A percentile compares a stretch with the other conserved stretches of the same genome.
phyloP scores from a whole-genome alignment of 768 basidiomycete species.

The Boletellus ananas region DNA sequence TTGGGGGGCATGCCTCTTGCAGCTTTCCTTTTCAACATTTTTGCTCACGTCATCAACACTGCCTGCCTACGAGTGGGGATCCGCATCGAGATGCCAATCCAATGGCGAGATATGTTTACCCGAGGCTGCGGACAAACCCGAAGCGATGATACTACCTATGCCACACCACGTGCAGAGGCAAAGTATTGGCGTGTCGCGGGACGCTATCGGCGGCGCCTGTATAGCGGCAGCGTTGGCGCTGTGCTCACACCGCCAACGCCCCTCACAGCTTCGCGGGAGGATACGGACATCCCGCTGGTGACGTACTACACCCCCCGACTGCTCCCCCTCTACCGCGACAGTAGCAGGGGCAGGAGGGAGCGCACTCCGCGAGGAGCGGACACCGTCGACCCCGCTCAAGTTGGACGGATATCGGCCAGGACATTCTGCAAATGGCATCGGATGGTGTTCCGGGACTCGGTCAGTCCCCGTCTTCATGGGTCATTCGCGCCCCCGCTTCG shows the following conservation, averaged over 20 bases:
- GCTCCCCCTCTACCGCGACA: conserved; percentile 37
- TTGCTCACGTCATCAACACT: conserved; percentile 14
- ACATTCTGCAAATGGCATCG: conserved; percentile 46
- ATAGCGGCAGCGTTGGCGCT: conserved; percentile 13
- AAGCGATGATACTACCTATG: conserved; percentile 15
- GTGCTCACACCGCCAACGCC: neutral
- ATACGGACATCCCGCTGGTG: conserved; percentile 21
- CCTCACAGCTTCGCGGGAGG: conserved; percentile 3
- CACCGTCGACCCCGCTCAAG: conserved; percentile 12
- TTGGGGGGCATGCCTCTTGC: conserved; percentile 1
- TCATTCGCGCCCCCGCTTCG: no score
- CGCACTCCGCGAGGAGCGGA: conserved; percentile 3
- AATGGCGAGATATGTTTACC: conserved; percentile 6
- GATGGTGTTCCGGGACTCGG: conserved; percentile 41
- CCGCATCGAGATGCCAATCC: conserved; percentile 5
- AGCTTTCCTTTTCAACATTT: conserved; percentile 4
- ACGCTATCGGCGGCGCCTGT: conserved; percentile 27
- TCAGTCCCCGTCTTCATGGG: conserved; percentile 21
- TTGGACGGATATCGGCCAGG: conserved; percentile 31
- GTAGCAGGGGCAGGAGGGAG: neutral
- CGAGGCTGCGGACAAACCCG: neutral
- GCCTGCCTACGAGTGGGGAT: conserved; percentile 16
- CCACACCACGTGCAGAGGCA: conserved; percentile 24
- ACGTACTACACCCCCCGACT: conserved; percentile 36
- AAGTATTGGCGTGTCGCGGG: conserved; percentile 31